Conservation (phyloP, 176 grass and related monocot species). For the Aegilops bicornis region DNA sequence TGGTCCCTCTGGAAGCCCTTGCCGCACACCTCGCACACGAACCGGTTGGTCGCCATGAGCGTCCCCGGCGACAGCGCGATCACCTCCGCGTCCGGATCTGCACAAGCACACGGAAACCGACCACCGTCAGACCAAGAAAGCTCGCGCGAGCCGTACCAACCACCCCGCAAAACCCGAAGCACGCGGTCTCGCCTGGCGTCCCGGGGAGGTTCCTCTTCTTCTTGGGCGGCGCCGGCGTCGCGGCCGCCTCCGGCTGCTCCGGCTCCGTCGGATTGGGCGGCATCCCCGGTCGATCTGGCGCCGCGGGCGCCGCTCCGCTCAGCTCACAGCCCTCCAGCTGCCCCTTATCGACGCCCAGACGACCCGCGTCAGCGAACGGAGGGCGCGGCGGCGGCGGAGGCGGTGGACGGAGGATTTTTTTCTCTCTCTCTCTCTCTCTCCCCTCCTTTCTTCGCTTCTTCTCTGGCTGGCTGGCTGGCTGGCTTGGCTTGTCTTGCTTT, state of each 20-base stretch:
- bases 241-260: neutral
- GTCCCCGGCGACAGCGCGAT: slow-evolving; percentile 74
- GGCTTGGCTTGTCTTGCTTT: slow-evolving; percentile 3
- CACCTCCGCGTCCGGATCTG: slow-evolving; percentile 91
- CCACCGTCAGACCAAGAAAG: neutral
- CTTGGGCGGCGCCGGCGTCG: slow-evolving; percentile 29
- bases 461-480: slow-evolving; percentile 16
- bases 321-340: neutral
- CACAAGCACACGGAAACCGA: neutral
- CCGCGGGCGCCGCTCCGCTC: neutral
- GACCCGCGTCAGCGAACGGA: neutral
- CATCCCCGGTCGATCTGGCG: slow-evolving; percentile 45
- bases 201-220: slow-evolving; percentile 73
- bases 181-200: slow-evolving; percentile 37
- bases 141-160: neutral
- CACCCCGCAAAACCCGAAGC: neutral
- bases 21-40: slow-evolving; percentile 77
- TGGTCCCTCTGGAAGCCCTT: slow-evolving; percentile 87
- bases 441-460: neutral
- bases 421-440: too few relatives aligned
- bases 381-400: neutral
- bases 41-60: slow-evolving; percentile 66
- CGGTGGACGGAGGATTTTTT: slow-evolving; percentile 32
- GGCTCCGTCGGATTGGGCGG: slow-evolving; percentile 19
- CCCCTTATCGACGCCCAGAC: neutral